Evolutionary conservation across 2,329 filamentous ascomycete genomes (phyloP), one percentile per base, ranked within the genome.

Genomic region (Pyrenophora seminiperda): DNA sequence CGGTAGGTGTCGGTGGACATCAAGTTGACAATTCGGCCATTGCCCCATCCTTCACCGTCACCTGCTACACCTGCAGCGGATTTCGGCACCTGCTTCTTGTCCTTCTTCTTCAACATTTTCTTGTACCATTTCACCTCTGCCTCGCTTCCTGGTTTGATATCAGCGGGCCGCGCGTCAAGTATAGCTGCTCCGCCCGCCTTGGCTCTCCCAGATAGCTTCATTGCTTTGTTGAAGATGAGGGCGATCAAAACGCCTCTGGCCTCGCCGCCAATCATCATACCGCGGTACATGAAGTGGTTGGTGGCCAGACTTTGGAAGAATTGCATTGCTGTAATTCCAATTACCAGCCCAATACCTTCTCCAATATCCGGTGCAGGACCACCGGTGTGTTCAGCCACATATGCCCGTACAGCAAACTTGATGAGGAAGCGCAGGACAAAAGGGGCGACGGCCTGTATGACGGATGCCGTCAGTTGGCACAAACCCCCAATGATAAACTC

Each of bases 1-100:
- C 93, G 90, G 73, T 96, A 95, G 0, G 92, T 95, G 69, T 97
- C 93, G 36, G 94, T 91, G 54, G 90, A 93, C 92, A 97, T 97
- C 61, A 97, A 70, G 61, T 95, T 96, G 68, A 94, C 85, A 43
- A 97, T 90, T 56, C 91, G 85, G 17, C 94, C 94, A 65, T 97
- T 97, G 49, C 87, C 87, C 93, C 93, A 97, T 18, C 93, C 94
- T 17, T 84, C 79, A 2, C 88, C 89, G 63, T 94, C 89, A 3
- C 84, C 84, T 9, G 82, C 74, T 15, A 87, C 75, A 2, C 81
- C 83, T 3, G 77, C 73, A 10, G 76, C 74, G 10, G 68, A 72
- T 3, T 71, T 72, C 40, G 77, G 76, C 20, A 77, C 62, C 34
- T 75, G 53, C 73, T 71, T 69, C 32, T 63, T 41, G 7, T 59